Conservation (phyloP, 495 filamentous ascomycete species). For the Tuber melanosporum region DNA sequence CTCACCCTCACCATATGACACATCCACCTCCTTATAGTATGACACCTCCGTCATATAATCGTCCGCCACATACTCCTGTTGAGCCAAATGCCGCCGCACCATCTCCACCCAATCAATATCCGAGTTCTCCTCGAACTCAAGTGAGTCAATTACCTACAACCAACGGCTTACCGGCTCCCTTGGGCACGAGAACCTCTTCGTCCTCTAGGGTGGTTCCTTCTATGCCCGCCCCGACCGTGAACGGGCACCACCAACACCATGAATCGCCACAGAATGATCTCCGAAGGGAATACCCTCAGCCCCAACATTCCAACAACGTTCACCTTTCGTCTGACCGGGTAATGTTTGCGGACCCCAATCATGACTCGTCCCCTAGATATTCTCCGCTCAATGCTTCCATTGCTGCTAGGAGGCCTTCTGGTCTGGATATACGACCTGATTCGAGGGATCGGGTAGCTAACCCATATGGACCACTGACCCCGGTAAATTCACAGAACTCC, state of each 20-base stretch:
- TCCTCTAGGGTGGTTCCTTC: constrained; percentile 6
- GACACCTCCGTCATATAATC: constrained; percentile 30
- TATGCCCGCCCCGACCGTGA: constrained; percentile 30
- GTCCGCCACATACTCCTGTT: constrained; percentile 36
- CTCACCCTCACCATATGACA: constrained; percentile 33
- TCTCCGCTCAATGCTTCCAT: constrained; percentile 12
- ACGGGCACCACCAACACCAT: constrained; percentile 27
- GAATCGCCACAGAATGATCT: constrained; percentile 23
- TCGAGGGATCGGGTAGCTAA: constrained; percentile 18
- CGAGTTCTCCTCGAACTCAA: constrained; percentile 37
- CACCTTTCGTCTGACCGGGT: constrained; percentile 20
- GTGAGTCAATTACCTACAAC: constrained; percentile 26
- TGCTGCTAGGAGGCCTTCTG: constrained; percentile 18
- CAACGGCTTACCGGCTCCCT: constrained; percentile 13
- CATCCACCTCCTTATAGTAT: constrained; percentile 28
- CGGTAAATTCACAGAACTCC: constrained; percentile 14
- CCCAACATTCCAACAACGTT: constrained; percentile 18
- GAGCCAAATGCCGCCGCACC: constrained; percentile 38
- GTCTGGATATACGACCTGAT: constrained; percentile 25
- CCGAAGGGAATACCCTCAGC: constrained; percentile 22
- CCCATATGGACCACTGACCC: constrained; percentile 9
- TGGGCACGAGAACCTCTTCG: constrained; percentile 19
- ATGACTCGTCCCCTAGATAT: constrained; percentile 26
- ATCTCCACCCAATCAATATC: constrained; percentile 40
- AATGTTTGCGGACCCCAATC: constrained; percentile 22